Conservation (phyloP, 2,329 filamentous ascomycete genomes). For the Chlorencoelia australis region DNA sequence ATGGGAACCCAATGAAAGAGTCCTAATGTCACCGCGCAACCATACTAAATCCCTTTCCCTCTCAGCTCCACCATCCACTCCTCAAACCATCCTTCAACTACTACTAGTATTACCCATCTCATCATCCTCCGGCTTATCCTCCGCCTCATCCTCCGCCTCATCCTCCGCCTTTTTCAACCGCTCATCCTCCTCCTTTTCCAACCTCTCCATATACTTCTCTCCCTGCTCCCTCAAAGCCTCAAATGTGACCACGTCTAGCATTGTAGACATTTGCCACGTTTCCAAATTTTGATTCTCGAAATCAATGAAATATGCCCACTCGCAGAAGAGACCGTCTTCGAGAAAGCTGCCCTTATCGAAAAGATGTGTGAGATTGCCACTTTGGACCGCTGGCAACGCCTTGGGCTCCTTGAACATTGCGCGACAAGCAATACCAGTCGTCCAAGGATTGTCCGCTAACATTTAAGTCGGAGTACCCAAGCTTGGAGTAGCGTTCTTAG, state of each 20-base stretch:
- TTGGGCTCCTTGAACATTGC: not conserved
- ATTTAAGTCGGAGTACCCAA: not conserved
- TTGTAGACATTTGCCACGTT: not conserved
- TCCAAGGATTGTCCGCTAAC: not conserved
- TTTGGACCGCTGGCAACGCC: not conserved
- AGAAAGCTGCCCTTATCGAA: conserved; percentile 1
- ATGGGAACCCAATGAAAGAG: too few relatives aligned
- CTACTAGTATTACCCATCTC: too few relatives aligned
- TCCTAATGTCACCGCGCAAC: too few relatives aligned
- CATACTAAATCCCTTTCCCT: too few relatives aligned
- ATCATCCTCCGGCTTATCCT: too few relatives aligned
- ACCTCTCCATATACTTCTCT: not conserved
- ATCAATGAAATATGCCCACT: conserved; percentile 9
- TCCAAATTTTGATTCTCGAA: conserved; percentile 7
- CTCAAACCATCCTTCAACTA: too few relatives aligned
- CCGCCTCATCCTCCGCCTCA: too few relatives aligned
- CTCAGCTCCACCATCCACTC: too few relatives aligned
- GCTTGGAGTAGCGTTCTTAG: not conserved
- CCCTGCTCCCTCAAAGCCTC: not conserved
- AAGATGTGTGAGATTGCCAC: not conserved
- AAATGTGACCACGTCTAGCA: conserved; percentile 1
- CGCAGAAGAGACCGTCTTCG: conserved; percentile 5
- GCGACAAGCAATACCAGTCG: not conserved
- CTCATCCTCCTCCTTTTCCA: not conserved
- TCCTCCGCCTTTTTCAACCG: too few relatives aligned